Evolutionary conservation across 805 yeast species (phyloP), one percentile per base, ranked within the genome.

Genomic region (Wickerhamomyces xylosicus): DNA sequence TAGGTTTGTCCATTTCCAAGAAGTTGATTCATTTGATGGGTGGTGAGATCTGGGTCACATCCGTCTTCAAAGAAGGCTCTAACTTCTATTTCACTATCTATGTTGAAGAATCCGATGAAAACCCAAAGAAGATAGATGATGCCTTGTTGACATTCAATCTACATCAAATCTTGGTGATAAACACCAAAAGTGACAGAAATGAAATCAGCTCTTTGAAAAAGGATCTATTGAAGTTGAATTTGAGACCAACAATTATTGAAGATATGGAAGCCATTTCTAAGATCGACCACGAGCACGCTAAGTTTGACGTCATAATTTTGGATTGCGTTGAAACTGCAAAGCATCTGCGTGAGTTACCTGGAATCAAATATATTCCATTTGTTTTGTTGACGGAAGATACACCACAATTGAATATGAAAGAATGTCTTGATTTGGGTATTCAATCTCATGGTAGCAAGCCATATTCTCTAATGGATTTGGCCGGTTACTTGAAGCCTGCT

Each of bases 31-130:
- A 84, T 52, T 69, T 85, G 47, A 85, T 86, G 95, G 95, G 95
- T 33, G 95, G 95, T 56, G 90, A 82, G 46, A 85, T 85, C 45
- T 85, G 95, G 95, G 95, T 86, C 20, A 74, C 84, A 18, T 83
- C 94, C 1, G 71, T 70, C 43, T 83, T 77, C 53, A 92, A 90
- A 19, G 67, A 72, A 50, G 95, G 95, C 2, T 83, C 94, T 3
- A 79, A 81, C 52, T 85, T 85, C 57, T 81, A 76, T 59, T 85
- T 85, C 60, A 83, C 95, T 0, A 74, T 85, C 18, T 71, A 80
- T 36, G 86, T 85, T n/a, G 69, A 84, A 4, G 85, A 85, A 8
- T 84, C 90, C 1, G 64, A 64, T 42, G 66, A 57, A 25, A 72
- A 77, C 33, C 67, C 81, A 44, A 64, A 74, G 2, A 68, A 83